Base-by-base conservation (phyloP, 768 basidiomycete species). In the Tylopilus plumbeoviolaceoides region DNA sequence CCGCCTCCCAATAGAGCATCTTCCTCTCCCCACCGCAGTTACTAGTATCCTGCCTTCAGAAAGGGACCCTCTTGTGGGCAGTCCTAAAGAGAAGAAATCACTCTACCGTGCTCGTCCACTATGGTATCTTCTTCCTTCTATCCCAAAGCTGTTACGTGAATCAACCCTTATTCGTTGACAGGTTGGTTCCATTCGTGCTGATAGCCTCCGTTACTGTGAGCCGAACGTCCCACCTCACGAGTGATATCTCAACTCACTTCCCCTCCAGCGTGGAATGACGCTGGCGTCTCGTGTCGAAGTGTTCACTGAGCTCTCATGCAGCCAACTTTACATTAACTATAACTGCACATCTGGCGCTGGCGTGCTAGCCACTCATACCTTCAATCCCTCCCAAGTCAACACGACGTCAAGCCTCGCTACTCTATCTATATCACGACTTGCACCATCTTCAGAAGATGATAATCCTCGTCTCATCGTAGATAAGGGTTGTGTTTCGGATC, bases 271-370 rank as follows among this genome's bases (percentile, higher is more conserved):
- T 23, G 88, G 89, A 31, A 83, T 91, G 71, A 90, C 88, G 1
- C 75, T 87, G 67, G 83, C 87, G 35, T 84, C 88, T 11, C 81
- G 88, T 51, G 85, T 91, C 43, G 84, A 89, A 66, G 85, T 91
- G 27, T 90, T 84, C 73, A 89, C 83, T 41, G 81, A 84, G 46
- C 80, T 91, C 47, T 83, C 89, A 4, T 91, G 89, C 68, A 76
- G 82, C 45, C 75, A 75, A 5, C 59, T 86, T 30, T 77, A 79
- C 56, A 69, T 72, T 21, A 64, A 71, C 25, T 75, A 77, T 66
- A 75, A 81, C 57, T 70, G 69, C 52, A 70, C 65, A 21, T 43
- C 51, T 43, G 23, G 23, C 31, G 44, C 45, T 30, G 41, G 47
- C 40, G 2, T 44, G 23, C 47, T 40, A 33, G 41, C 30, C 27